Evolutionary conservation across 768 basidiomycete genomes (phyloP).

Genomic region (Termitomyces sp.): DNA sequence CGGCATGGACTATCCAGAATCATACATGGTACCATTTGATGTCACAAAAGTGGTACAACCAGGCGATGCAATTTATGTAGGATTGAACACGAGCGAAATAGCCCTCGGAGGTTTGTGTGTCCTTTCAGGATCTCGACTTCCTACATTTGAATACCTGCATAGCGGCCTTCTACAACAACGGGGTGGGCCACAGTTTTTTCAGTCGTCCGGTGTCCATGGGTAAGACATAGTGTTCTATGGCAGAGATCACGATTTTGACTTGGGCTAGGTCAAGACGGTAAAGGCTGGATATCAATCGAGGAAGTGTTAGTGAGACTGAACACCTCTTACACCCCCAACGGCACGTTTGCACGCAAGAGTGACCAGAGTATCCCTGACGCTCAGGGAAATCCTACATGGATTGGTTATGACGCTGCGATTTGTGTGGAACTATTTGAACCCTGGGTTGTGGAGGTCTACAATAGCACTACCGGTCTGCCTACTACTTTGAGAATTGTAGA

Average conservation of each 20-base stretch:
- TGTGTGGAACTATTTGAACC: conserved; percentile 36
- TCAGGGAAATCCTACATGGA: conserved; percentile 22
- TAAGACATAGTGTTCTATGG: conserved; percentile 1
- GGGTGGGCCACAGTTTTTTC: conserved; percentile 17
- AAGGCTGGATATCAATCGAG: conserved; percentile 29
- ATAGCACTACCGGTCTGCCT: conserved; percentile 26
- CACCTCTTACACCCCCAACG: conserved; percentile 25
- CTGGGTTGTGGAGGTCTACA: conserved; percentile 33
- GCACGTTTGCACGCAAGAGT: conserved; percentile 20
- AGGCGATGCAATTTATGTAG: conserved; percentile 19
- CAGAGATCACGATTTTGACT: not conserved
- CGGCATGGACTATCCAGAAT: conserved; percentile 22
- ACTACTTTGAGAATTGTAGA: conserved; percentile 25
- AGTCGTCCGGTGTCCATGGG: conserved; percentile 24
- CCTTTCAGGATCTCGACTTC: not conserved
- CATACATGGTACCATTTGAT: conserved; percentile 15
- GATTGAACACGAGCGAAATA: conserved; percentile 17
- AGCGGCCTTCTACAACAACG: conserved; percentile 30
- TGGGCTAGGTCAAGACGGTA: conserved; percentile 21
- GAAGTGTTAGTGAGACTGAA: conserved; percentile 30
- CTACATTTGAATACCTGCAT: not conserved
- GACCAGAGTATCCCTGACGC: conserved; percentile 15
- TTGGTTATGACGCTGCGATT: conserved; percentile 34
- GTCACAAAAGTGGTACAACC: conserved; percentile 11
- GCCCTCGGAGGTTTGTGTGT: conserved; percentile 19